Conservation (phyloP, 2,329 filamentous ascomycete genomes). For the Apiospora marii region DNA sequence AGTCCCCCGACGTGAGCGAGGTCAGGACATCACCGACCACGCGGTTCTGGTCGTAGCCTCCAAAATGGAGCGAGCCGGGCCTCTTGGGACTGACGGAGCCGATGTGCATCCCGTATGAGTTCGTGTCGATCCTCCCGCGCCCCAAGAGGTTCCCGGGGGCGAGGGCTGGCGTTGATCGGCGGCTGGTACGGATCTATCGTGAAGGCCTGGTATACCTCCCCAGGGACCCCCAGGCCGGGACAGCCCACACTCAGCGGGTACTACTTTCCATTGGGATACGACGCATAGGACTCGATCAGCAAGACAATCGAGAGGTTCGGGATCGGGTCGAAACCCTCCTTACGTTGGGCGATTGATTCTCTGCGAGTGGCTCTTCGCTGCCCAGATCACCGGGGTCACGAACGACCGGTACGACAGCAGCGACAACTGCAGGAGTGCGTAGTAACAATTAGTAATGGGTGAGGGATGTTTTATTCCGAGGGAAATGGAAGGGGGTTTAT, state of each 20-base stretch:
- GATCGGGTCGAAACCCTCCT: background rate
- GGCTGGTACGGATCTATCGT: background rate
- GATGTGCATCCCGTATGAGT: constrained; percentile 52
- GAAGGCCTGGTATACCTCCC: constrained; percentile 27
- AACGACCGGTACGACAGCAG: too few species aligned
- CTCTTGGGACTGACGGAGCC: constrained; percentile 43
- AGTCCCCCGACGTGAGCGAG: constrained; percentile 32
- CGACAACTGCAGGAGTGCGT: too few species aligned
- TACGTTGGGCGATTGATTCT: too few species aligned
- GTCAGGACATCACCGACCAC: constrained; percentile 44
- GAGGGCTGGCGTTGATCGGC: constrained; percentile 31
- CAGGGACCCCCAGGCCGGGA: constrained; percentile 34
- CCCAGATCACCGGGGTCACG: too few species aligned
- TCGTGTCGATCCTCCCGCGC: constrained; percentile 39
- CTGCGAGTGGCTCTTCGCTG: too few species aligned
- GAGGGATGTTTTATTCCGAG: too few species aligned
- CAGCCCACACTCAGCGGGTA: constrained; percentile 38
- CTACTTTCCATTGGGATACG: constrained; percentile 34
- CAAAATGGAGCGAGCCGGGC: constrained; percentile 50
- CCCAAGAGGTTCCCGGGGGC: constrained; percentile 30
- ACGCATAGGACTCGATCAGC: constrained; percentile 30
- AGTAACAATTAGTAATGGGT: too few species aligned
- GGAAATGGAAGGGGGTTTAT: too few species aligned
- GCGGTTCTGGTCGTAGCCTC: constrained; percentile 52
- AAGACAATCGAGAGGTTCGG: background rate